Evolutionary conservation across 2,329 filamentous ascomycete genomes (phyloP), one percentile per base, ranked within the genome.

Genomic region (Fusarium sp.): DNA sequence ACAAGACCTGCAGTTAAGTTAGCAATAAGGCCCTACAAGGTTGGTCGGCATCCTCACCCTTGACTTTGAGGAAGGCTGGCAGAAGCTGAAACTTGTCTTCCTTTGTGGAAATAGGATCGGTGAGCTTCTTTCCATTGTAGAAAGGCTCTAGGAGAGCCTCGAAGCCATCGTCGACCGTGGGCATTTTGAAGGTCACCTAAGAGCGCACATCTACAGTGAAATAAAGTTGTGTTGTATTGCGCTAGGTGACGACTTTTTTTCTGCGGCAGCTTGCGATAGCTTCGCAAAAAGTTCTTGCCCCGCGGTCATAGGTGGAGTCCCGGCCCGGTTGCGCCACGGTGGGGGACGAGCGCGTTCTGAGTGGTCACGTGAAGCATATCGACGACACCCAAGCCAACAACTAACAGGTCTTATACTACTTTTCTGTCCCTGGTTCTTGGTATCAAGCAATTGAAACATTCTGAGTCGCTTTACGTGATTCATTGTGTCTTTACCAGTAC

Each of bases 61-160:
- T 99, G 74, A 97, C 94, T 80, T 97, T 97, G 61, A 99, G 83
- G 79, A 99, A 99, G n/a, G 96, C 96, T 1, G 96, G 96, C 28
- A 99, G 82, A 41, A 99, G 85, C 78, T 98, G 97, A 88, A 95
- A 97, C 84, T 99, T 99, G 83, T 99, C 96, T 75, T 92, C 86
- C 71, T 84, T 86, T 55, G 84, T 88, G 28, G 84, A 88, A 69
- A 90, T 88, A 41, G 87, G 86, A 73, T 90, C 88, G 1, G 87
- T 90, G 60, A 90, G 81, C 77, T 87, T 88, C 80, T 90, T 90
- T 75, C 87, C 88, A 72, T 90, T 89, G 78, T 90, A 90, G 73
- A 90, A 89, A 30, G 88, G 88, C 82, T 89, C 86, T 62, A 90
- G 77, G 46, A 90, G 85, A 75, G 88, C 87, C 80, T 90, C 87